A percentile compares a stretch with the other conserved stretches of the same genome.
phyloP scores from a whole-genome alignment of 75 land plant genomes.

The Cryptomeria japonica region DNA sequence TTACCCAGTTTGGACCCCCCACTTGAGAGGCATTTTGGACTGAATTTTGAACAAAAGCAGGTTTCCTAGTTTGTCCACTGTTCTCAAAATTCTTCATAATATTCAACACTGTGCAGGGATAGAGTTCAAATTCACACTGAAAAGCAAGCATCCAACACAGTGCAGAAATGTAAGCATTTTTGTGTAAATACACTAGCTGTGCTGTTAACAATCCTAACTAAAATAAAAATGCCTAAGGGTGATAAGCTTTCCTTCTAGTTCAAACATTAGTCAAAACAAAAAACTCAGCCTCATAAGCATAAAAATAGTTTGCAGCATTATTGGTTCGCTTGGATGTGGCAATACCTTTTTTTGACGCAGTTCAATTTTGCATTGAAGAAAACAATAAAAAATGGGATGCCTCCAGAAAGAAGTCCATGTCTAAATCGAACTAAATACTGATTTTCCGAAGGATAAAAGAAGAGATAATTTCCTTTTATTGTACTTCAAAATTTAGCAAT shows the following conservation, averaged over 20 bases:
- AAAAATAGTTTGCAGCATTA: background rate
- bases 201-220: background rate
- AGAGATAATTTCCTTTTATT: background rate
- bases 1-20: constrained; percentile 71
- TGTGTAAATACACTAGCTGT: background rate
- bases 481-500: background rate
- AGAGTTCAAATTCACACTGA: background rate
- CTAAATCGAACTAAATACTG: too few relatives aligned
- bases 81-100: constrained; percentile 4
- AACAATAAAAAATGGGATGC: background rate
- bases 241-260: background rate
- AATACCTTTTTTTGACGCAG: background rate
- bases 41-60: background rate
- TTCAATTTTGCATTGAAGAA: too few relatives aligned
- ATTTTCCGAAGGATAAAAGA: too few relatives aligned
- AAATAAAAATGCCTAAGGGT: background rate
- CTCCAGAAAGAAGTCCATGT: background rate
- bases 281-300: background rate
- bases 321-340: background rate
- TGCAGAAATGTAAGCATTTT: background rate
- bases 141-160: constrained; percentile 3
- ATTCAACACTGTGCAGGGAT: background rate
- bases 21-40: constrained; percentile 10
- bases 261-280: background rate
- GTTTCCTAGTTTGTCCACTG: background rate